phyloP scores from a whole-genome alignment of 1,139 yeast genomes.

The Schwanniomyces etchellsii region DNA sequence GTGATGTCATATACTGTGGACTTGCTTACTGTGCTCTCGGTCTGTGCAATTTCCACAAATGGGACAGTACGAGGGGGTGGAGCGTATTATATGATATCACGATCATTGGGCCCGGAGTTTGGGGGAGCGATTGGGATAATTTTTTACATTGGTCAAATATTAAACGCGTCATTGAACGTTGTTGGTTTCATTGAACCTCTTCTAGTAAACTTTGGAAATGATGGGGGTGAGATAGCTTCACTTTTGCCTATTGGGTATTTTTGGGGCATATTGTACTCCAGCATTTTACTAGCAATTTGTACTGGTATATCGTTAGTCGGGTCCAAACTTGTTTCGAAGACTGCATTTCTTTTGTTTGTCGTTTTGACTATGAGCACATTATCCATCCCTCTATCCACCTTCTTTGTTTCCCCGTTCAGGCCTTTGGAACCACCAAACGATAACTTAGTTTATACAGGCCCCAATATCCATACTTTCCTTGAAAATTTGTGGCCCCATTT shows the following conservation, averaged over 20 bases:
- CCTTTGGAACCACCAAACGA: conserved; percentile 44
- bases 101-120: conserved; percentile 77
- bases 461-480: conserved; percentile 57
- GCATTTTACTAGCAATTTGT: conserved; percentile 63
- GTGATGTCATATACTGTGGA: conserved; percentile 61
- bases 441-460: conserved; percentile 60
- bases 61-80: conserved; percentile 85
- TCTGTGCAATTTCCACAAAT: conserved; percentile 76
- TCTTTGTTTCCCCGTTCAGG: conserved; percentile 52
- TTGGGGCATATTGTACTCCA: conserved; percentile 59
- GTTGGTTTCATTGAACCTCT: conserved; percentile 77
- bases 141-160: conserved; percentile 70
- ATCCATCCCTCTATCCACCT: conserved; percentile 74
- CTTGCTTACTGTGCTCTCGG: conserved; percentile 63
- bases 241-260: conserved; percentile 49
- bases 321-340: conserved; percentile 73
- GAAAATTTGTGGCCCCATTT: conserved; percentile 72
- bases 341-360: conserved; percentile 72
- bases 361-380: conserved; percentile 67
- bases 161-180: conserved; percentile 71
- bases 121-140: conserved; percentile 81
- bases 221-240: conserved; percentile 50
- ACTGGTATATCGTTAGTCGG: conserved; percentile 79
- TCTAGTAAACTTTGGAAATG: conserved; percentile 56
- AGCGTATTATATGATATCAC: conserved; percentile 75